Percentiles rank a stretch among this genome's conserved stretches.
Conservation (phyloP, 1,284 basidiomycete species). For the Amylostereum chailletii region DNA sequence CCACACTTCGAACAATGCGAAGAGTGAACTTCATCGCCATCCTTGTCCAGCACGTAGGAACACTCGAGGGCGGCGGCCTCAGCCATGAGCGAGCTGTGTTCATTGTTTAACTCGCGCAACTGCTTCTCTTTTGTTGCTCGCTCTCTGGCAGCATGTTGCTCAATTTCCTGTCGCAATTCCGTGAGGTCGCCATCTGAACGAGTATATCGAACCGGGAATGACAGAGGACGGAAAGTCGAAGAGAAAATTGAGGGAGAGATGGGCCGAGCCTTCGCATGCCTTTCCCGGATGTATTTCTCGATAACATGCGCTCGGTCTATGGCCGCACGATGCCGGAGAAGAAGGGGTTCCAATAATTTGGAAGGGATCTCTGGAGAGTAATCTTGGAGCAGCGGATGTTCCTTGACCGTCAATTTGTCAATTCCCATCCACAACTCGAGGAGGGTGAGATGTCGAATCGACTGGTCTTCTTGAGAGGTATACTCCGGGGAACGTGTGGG, state of each 20-base stretch:
- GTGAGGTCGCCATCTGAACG: no score
- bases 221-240: background rate
- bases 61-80: no score
- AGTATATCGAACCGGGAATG: slow-evolving; percentile 6
- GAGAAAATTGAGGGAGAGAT: slow-evolving; percentile 17
- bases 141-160: no score
- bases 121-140: no score
- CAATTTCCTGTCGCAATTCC: no score
- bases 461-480: slow-evolving; percentile 30
- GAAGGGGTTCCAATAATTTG: slow-evolving; percentile 25
- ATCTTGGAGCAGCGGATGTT: slow-evolving; percentile 26
- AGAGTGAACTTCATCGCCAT: background rate
- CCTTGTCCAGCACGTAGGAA: no score
- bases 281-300: slow-evolving; percentile 21
- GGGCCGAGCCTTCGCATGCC: slow-evolving; percentile 13
- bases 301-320: slow-evolving; percentile 20
- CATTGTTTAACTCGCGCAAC: no score
- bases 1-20: slow-evolving; percentile 24
- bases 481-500: background rate
- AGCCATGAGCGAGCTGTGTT: no score
- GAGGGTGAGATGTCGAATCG: slow-evolving; percentile 32
- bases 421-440: slow-evolving; percentile 36
- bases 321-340: slow-evolving; percentile 23
- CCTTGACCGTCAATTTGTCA: slow-evolving; percentile 26
- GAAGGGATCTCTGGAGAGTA: slow-evolving; percentile 37